phyloP scores from a whole-genome alignment of 441 rosid species.

The Gossypium davidsonii region DNA sequence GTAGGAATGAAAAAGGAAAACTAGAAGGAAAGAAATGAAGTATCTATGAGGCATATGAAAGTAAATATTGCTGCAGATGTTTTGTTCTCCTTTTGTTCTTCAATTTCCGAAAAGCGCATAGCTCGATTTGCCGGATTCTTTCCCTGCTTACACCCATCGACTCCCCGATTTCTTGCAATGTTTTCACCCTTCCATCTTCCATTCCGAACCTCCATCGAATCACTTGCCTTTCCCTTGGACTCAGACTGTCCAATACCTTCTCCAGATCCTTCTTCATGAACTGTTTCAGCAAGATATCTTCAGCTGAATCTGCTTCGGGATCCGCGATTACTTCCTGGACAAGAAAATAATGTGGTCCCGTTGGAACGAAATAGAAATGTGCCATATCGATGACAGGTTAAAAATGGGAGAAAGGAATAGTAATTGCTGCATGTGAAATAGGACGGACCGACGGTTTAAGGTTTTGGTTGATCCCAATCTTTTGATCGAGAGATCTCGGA shows the following conservation, averaged over 20 bases:
- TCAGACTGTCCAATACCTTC: constrained; percentile 64
- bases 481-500: constrained; percentile 85
- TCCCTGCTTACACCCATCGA: constrained; percentile 75
- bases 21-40: constrained; percentile 3
- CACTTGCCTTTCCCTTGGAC: constrained; percentile 68
- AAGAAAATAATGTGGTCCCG: neutral
- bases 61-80: constrained; percentile 62
- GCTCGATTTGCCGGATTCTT: constrained; percentile 80
- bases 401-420: neutral
- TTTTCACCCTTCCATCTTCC: constrained; percentile 82
- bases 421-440: neutral
- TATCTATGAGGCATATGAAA: constrained; percentile 24
- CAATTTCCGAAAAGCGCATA: constrained; percentile 68
- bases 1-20: constrained; percentile 5
- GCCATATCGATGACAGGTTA: neutral
- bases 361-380: neutral
- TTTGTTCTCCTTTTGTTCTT: constrained; percentile 72
- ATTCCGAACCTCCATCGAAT: constrained; percentile 80
- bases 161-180: constrained; percentile 92
- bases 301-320: constrained; percentile 68
- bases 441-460: constrained; percentile 72
- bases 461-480: constrained; percentile 57
- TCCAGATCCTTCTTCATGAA: constrained; percentile 76
- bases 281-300: constrained; percentile 52
- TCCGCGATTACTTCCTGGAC: constrained; percentile 70